These are phyloP conservation scores for Trifolium repens DNA, from an alignment of 306 rosid genomes.

Conservation along the genomic window DNA sequence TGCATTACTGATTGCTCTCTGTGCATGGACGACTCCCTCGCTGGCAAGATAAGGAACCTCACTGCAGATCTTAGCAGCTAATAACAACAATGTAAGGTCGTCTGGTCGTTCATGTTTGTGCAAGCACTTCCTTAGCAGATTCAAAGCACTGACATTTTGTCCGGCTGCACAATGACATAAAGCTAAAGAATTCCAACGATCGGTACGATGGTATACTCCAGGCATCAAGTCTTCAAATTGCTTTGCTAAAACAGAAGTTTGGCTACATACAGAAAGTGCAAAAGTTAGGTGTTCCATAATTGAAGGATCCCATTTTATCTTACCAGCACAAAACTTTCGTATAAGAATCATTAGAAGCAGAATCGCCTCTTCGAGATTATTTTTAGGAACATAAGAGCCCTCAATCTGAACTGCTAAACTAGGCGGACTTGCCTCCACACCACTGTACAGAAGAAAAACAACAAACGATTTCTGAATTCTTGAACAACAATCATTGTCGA, in stretches of 20 bases:
- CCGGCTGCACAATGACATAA: constrained; percentile 83
- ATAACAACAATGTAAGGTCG: constrained; percentile 68
- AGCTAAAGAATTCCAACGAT: constrained; percentile 90
- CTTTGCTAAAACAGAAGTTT: constrained; percentile 77
- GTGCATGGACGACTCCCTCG: constrained; percentile 82
- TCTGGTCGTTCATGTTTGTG: constrained; percentile 87
- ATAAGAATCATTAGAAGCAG: constrained; percentile 84
- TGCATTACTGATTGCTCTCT: constrained; percentile 60
- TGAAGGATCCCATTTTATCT: constrained; percentile 89
- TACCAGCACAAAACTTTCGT: constrained; percentile 67
- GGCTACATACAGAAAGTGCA: constrained; percentile 85
- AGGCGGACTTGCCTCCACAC: constrained; percentile 91
- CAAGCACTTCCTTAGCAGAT: constrained; percentile 77
- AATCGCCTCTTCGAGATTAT: constrained; percentile 92
- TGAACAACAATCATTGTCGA: constrained; percentile 73
- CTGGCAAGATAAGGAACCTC: constrained; percentile 71
- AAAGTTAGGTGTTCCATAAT: constrained; percentile 85
- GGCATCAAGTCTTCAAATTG: constrained; percentile 88
- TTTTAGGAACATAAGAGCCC: constrained; percentile 82
- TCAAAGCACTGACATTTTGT: constrained; percentile 66
- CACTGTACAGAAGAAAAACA: constrained; percentile 77
- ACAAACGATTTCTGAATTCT: constrained; percentile 90
- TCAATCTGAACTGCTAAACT: constrained; percentile 83
- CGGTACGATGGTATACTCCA: constrained; percentile 83
- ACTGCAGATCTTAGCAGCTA: constrained; percentile 88